These are phyloP conservation scores for Endotrypanum monterogeii DNA, from an alignment of 208 protist species.

Conservation along the genomic window DNA sequence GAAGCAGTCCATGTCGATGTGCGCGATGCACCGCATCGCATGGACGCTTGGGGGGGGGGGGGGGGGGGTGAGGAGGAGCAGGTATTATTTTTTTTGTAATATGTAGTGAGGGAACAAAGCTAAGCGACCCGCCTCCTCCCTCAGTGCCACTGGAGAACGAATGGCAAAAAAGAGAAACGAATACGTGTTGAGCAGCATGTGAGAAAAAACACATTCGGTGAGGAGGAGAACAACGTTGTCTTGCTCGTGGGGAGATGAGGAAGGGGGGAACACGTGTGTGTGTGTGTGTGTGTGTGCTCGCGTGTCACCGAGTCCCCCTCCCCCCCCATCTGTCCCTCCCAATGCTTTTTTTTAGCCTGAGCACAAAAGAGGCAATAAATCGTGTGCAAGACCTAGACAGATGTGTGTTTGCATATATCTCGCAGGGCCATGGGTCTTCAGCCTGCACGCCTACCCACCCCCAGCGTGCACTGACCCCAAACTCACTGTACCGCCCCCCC, in stretches of 20 bases:
- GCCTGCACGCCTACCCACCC: no score
- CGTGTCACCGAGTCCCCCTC: background rate
- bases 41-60: background rate
- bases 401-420: background rate
- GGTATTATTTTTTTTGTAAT: no score
- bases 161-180: background rate
- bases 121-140: background rate
- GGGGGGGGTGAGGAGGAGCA: no score
- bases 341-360: no score
- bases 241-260: background rate
- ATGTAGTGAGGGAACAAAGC: background rate
- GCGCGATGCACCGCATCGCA: slow-evolving; percentile 46
- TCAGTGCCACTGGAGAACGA: background rate
- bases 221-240: background rate
- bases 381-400: no score
- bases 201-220: background rate
- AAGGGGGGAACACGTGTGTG: background rate
- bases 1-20: slow-evolving; percentile 93
- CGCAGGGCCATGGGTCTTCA: background rate
- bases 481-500: no score
- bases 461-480: no score
- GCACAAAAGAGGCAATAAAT: no score
- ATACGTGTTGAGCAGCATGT: background rate
- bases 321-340: background rate
- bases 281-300: background rate